These are phyloP conservation scores for barrel medic (Medicago truncatula) DNA, from an alignment of 306 rosid species.

Conservation along the genomic window MtrunA17r5.0-ANR NC_053044.1:41753001-41753500, in stretches of 20 bases:
- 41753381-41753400: too few species aligned
- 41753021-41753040: conserved; percentile 3
- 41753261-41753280: too few species aligned
- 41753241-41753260: too few species aligned
- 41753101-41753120: background rate
- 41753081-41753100: conserved; percentile 18
- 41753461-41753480: background rate
- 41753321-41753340: too few species aligned
- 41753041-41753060: conserved; percentile 26
- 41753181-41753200: background rate
- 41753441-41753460: too few species aligned
- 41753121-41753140: background rate
- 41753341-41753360: too few species aligned
- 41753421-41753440: too few species aligned
- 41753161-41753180: background rate
- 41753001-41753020: conserved; percentile 24
- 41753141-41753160: background rate
- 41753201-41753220: conserved; percentile 16
- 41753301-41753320: too few species aligned
- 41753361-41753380: too few species aligned
- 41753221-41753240: too few species aligned
- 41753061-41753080: background rate
- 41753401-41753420: too few species aligned
- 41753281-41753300: too few species aligned
- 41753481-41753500: conserved; percentile 9